phyloP scores from a whole-genome alignment of 345 rosid species.

The Microthlaspi erraticum region DNA sequence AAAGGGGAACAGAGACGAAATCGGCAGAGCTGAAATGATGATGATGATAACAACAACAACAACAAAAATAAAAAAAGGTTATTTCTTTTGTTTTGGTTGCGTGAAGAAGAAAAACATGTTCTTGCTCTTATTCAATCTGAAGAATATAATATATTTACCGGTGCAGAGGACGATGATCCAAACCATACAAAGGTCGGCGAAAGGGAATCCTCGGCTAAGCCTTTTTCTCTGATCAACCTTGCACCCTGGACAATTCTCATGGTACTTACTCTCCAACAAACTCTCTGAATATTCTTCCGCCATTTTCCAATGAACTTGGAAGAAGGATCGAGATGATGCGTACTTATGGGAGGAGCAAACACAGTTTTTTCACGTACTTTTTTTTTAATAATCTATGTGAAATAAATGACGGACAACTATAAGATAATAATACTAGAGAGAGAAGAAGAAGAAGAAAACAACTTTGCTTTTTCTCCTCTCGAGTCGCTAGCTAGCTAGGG shows the following conservation, averaged over 20 bases:
- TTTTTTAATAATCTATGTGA: too few relatives aligned
- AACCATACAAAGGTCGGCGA: conserved; percentile 57
- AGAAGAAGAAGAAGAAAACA: conserved; percentile 2
- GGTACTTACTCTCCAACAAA: conserved; percentile 59
- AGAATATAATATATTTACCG: conserved; percentile 42
- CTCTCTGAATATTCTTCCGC: conserved; percentile 49
- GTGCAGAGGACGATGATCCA: conserved; percentile 81
- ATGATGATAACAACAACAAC: too few relatives aligned
- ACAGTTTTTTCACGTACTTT: conserved; percentile 14
- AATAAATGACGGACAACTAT: not conserved
- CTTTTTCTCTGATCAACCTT: conserved; percentile 67
- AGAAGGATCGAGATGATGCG: conserved; percentile 7
- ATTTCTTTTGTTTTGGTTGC: too few relatives aligned
- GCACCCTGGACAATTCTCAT: conserved; percentile 85
- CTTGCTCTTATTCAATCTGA: not conserved
- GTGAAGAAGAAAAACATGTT: not conserved
- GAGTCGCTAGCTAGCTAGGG: too few relatives aligned
- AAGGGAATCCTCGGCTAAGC: conserved; percentile 60
- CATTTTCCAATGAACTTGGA: conserved; percentile 25
- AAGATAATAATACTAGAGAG: not conserved
- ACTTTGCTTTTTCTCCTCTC: not conserved
- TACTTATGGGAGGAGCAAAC: not conserved
- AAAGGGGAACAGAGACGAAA: conserved; percentile 86
- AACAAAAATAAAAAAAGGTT: not conserved
- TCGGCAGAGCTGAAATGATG: conserved; percentile 76